Base-by-base conservation (phyloP, 108 stramenopile genomes). In the Nitzschia sp. region DNA sequence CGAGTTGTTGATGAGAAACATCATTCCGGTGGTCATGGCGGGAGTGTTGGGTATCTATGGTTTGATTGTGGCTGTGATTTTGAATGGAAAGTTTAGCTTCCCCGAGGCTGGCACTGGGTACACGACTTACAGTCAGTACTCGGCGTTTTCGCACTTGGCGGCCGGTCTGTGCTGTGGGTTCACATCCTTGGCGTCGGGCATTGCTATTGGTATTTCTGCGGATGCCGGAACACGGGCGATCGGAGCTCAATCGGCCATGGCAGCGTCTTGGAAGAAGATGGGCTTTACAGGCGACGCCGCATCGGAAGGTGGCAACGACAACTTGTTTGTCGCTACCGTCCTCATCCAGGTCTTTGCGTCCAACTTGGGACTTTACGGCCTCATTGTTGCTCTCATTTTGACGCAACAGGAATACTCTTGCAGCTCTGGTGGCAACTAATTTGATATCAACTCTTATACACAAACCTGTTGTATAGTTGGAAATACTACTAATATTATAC, bases 271-370 rank as follows among this genome's bases (percentile, higher is more conserved):
- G 88, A 89, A 89, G 62, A 89, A 89, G 61, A 89, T 89, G 88
- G 87, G 87, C 21, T 85, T 85, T 57, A 80, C 84, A 10, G 87
- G 84, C 17, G 83, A 88, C 66, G 70, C 82, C 10, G 84, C 82
- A 51, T 84, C 82, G 37, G 79, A 73, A 15, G 69, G 77, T 0
- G 65, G 65, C 14, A 77, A 77, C 48, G 95, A 95, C 69, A 85
- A 91, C 65, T 87, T 98, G 11, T 99, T 97, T 80, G 97, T 98
- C 12, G 97, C 95, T 20, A 94, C 97, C 74, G 85, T 99, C 51
- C 80, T 99, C 57, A 97, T 99, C 69, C 93, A 97, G 41, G 96
- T 99, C 62, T 99, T 99, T 80, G 95, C 96, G 15, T 97, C 96
- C 81, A 96, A 96, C 58, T 80, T 99, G 61, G 97, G 92, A 37